Evolutionary conservation across 352 stramenopile species (phyloP), one percentile per base, ranked within the genome.

Genomic region (Phytopythium aichiense): DNA sequence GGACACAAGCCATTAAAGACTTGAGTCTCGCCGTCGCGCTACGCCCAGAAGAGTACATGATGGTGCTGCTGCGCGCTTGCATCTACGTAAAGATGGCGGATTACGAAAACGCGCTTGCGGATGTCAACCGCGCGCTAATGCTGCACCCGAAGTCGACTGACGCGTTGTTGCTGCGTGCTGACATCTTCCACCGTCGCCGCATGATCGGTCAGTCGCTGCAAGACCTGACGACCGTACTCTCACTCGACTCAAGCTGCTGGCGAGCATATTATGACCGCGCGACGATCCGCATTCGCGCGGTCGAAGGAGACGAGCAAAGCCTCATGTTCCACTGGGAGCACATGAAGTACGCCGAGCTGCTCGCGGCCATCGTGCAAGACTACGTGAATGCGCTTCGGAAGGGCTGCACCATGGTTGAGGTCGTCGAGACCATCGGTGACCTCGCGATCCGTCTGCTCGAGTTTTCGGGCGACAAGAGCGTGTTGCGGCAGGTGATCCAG

Each of bases 201-300:
- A 66, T 69, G 4, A 76, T 86, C 7, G 73, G 61, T 3, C 68
- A 76, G 8, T 81, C 84, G 20, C 58, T 93, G 1, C 77, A 91
- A 22, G 84, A 93, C 40, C 62, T 91, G 20, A 85, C 84, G 16
- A 78, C 78, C 1, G 81, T 80, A 11, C 51, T 91, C 12, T 60
- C 71, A 0, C 67, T 82, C 15, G 84, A 93, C 43, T 72, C 78
- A n/a, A 69, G 69, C 37, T 89, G 83, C 65, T 93, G 84, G 84
- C 79, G 80, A 18, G 84, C 84, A n/a, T 88, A 88, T 57, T 93
- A 91, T 60, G 84, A 93, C 59, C 79, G 84, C 23, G 84, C 79
- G 7, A 85, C 78, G 38, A 71, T 93, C 30, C 81, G 84, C 15
- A 75, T 91, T 22, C 71, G 77, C 7, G 74, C 78, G 0, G 75